Evolutionary conservation across 2,329 filamentous ascomycete species (phyloP), one percentile per base, ranked within the genome.

Genomic region (Aspergillus sp.): DNA sequence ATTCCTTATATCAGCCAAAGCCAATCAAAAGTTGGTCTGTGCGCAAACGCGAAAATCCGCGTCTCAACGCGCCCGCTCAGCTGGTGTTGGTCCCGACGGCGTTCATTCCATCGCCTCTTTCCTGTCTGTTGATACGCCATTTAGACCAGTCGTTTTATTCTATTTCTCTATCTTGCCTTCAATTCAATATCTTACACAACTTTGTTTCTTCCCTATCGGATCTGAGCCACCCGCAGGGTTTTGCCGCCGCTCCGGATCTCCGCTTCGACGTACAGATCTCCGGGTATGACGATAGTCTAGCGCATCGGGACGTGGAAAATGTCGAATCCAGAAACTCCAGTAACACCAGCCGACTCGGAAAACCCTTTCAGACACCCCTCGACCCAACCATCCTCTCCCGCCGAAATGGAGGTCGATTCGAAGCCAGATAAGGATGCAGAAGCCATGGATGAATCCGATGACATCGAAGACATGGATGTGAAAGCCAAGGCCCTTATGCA

Each of bases 401-500:
- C 51, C 9, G 60, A 61, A 31, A 42, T 42, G 40, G 14, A 10
- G 13, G 16, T 53, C 46, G 10, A 55, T n/a, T 16, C 32, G 60
- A 32, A 49, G 10, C 29, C 43, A 21, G 50, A 49, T 42, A 56
- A 51, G 23, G 49, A 42, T 42, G 19, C 49, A 40, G 55, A 6
- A 45, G 58, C 47, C 46, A 63, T 34, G 53, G 57, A 40, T n/a
- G 10, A 21, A 3, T 45, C 42, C 3, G 66, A 69, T 13, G 61
- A 64, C 52, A 60, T 58, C 2, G 73, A 76, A 47, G 73, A 65
- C 5, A 72, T 77, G 69, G 73, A 77, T 57, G 63, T 65, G 17
- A 74, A 76, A 55, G 70, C 74, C 2, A 74, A 71, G 51, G 75
- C 73, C 6, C 60, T 77, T 44, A 76, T 75, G 55, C 74, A 76